These are phyloP conservation scores for Cymbidium sinense DNA, from an alignment of 106 monocot species.

Conservation along the genomic window DNA sequence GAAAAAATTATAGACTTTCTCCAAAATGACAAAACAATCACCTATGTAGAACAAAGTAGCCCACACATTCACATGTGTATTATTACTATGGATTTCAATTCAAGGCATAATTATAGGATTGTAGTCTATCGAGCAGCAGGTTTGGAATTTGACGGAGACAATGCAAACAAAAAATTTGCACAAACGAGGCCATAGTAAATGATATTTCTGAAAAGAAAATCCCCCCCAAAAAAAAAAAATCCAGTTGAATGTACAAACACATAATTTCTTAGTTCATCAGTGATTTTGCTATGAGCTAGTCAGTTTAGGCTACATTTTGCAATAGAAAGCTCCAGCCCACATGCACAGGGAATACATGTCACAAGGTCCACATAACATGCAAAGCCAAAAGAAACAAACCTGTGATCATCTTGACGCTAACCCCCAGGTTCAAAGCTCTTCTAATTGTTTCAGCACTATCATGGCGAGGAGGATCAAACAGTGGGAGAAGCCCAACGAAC, in stretches of 20 bases:
- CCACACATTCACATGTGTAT: background rate
- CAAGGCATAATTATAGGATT: background rate
- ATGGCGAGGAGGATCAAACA: slow-evolving; percentile 61
- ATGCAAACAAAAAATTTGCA: background rate
- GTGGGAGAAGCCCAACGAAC: slow-evolving; percentile 50
- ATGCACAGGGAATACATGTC: background rate
- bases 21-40: background rate
- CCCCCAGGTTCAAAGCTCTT: slow-evolving; percentile 50
- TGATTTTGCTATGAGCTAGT: background rate
- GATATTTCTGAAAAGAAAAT: background rate
- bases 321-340: background rate
- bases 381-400: slow-evolving; percentile 16
- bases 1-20: background rate
- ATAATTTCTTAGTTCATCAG: no score
- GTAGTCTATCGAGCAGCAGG: background rate
- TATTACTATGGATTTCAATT: background rate
- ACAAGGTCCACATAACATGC: background rate
- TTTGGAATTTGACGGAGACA: background rate
- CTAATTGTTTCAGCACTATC: slow-evolving; percentile 59
- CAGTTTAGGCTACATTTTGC: background rate
- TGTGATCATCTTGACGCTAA: slow-evolving; percentile 64
- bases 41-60: background rate
- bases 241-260: no score
- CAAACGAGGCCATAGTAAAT: background rate
- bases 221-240: background rate